Percentiles rank a stretch among this genome's conserved stretches.
These are phyloP conservation scores for Huntiella moniliformis DNA, from an alignment of 2,329 filamentous ascomycete genomes.

Conservation along the genomic window DNA sequence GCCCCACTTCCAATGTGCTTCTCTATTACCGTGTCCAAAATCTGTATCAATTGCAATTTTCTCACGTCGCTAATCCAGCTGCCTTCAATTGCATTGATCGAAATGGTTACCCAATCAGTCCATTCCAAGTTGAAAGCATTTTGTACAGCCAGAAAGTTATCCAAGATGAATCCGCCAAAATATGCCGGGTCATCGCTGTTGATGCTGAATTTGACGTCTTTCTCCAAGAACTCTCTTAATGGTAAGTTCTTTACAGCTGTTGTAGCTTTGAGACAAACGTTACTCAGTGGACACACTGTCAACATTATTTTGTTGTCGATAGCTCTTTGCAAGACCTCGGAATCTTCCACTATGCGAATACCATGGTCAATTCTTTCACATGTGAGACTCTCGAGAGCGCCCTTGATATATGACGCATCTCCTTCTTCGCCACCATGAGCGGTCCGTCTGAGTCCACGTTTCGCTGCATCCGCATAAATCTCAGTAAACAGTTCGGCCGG, in stretches of 20 bases:
- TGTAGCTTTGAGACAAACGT: slow-evolving; percentile 29
- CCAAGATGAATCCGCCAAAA: slow-evolving; percentile 56
- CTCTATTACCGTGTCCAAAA: not conserved
- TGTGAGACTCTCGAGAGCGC: slow-evolving; percentile 41
- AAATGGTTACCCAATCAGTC: slow-evolving; percentile 49
- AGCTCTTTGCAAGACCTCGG: slow-evolving; percentile 36
- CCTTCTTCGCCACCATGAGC: slow-evolving; percentile 64
- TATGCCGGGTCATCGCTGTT: slow-evolving; percentile 61
- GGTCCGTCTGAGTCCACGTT: slow-evolving; percentile 40
- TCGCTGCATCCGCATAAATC: slow-evolving; percentile 36
- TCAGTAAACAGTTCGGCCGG: slow-evolving; percentile 41
- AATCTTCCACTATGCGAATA: slow-evolving; percentile 43
- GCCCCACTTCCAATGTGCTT: not conserved
- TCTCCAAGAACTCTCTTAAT: slow-evolving; percentile 42
- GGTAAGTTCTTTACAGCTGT: slow-evolving; percentile 24
- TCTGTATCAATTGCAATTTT: not conserved
- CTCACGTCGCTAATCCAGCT: not conserved
- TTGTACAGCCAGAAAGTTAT: slow-evolving; percentile 57
- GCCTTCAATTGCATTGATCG: slow-evolving; percentile 39
- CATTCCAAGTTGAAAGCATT: slow-evolving; percentile 45
- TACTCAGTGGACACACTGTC: slow-evolving; percentile 56
- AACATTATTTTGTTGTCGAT: slow-evolving; percentile 39
- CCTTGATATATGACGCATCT: slow-evolving; percentile 43
- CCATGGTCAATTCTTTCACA: slow-evolving; percentile 59
- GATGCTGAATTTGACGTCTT: slow-evolving; percentile 48